Base-by-base conservation (phyloP, 345 rosid species). In the Stellera chamaejasme region DNA sequence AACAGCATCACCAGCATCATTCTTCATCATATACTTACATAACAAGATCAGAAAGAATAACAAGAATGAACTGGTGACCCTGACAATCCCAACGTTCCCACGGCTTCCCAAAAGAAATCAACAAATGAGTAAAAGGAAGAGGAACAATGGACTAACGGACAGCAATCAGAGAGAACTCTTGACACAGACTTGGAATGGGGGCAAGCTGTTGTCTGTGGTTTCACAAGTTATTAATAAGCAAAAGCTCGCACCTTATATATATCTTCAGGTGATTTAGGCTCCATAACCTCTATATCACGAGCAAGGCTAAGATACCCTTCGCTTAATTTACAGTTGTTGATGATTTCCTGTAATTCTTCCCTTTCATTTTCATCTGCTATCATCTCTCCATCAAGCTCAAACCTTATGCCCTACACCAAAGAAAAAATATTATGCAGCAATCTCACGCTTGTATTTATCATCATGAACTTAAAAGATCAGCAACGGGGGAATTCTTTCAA, bases 221-320 rank as follows among this genome's bases (percentile, higher is more conserved):
- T 6, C 44, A 16, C 27, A 58, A 46, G 45, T 5, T 58, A 45
- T 45, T 11, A 5, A 16, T 15, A 46, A 45, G 53, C 54, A 27
- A 13, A 50, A 8, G 45, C 71, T 60, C 67, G 45, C 39, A 93
- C 99, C 97, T 93, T 94, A 61, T 90, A 94, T 65, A 94, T 82
- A 58, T 94, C 96, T 74, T 94, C 97, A 55, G 95, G 97, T 43
- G 95, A 81, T 68, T 87, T 94, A 55, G 97, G 81, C 75, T 94
- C 99, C 97, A 94, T 85, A 72, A 94, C 99, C 81, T 94, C 97
- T 32, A 94, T 83, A 82, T 94, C 99, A 56, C 95, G 90, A 62
- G 97, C 96, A 70, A 94, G 97, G 3, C 92, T 76, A 54, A 94
- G 85, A 73, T 90, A 94, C 55, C 97, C 92, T 73, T 90, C 99